Conservation (phyloP, 1,284 basidiomycete species). For the Ganoderma meredithae region DNA sequence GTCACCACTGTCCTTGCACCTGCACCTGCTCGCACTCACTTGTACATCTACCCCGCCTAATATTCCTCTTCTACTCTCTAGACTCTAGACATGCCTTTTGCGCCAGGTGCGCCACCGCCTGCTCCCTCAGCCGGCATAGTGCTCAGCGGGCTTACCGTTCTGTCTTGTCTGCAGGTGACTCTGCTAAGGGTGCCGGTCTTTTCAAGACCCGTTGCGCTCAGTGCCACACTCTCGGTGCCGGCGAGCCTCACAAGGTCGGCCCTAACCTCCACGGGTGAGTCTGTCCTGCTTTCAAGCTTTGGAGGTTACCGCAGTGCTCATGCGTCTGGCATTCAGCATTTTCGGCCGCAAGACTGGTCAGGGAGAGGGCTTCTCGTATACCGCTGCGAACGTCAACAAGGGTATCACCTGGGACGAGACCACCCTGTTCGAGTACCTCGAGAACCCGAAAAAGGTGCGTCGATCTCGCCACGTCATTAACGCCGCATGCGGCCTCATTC, state of each 20-base stretch:
- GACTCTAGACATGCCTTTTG: constrained; percentile 46
- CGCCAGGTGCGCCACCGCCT: constrained; percentile 38
- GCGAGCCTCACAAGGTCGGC: constrained; percentile 90
- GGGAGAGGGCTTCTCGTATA: constrained; percentile 90
- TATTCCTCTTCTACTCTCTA: constrained; percentile 37
- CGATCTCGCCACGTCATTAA: constrained; percentile 31
- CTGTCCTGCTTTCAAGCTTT: neutral
- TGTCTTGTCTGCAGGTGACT: constrained; percentile 69
- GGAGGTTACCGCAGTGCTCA: constrained; percentile 21
- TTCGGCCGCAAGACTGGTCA: constrained; percentile 93
- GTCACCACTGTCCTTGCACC: constrained; percentile 26
- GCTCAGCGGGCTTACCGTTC: constrained; percentile 12
- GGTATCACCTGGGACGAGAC: constrained; percentile 85
- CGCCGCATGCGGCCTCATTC: neutral
- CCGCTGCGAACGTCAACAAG: constrained; percentile 97
- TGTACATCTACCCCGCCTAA: constrained; percentile 34
- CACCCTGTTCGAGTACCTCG: constrained; percentile 95
- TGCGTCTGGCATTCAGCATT: constrained; percentile 49
- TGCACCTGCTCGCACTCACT: constrained; percentile 27
- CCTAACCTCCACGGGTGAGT: constrained; percentile 93
- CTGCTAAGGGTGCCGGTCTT: constrained; percentile 87
- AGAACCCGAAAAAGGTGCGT: constrained; percentile 94
- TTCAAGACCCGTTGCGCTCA: constrained; percentile 98
- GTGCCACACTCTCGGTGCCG: constrained; percentile 91
- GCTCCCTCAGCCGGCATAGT: neutral